A percentile compares a stretch with the other conserved stretches of the same genome.
phyloP scores from a whole-genome alignment of 495 filamentous ascomycete genomes.

The Penicillium odoratum region DNA sequence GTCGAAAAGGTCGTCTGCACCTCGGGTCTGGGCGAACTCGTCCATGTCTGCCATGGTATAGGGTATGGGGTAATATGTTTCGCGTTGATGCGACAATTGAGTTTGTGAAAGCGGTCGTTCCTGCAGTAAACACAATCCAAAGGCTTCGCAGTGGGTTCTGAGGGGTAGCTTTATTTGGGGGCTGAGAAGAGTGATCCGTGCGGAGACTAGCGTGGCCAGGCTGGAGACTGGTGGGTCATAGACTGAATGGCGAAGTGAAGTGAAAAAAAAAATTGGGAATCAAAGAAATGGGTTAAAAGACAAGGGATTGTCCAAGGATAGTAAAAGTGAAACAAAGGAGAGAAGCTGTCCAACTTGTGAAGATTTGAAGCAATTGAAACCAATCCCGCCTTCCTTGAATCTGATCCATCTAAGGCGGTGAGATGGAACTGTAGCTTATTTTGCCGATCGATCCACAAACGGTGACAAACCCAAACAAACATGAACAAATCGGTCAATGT shows the following conservation, averaged over 20 bases:
- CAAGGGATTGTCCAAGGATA: not conserved
- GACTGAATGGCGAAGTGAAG: not conserved
- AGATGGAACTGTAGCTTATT: not conserved
- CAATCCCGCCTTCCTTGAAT: not conserved
- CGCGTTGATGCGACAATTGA: not conserved
- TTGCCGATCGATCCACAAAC: not conserved
- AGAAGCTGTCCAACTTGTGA: not conserved
- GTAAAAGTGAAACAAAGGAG: not conserved
- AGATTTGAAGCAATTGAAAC: not conserved
- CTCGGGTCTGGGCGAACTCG: constrained; percentile 65
- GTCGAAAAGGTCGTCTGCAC: constrained; percentile 67
- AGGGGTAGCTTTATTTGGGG: constrained; percentile 29
- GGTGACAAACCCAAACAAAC: no score
- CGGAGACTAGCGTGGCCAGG: constrained; percentile 9
- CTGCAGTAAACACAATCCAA: not conserved
- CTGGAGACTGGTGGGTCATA: not conserved
- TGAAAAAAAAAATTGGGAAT: not conserved
- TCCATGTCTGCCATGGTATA: constrained; percentile 36
- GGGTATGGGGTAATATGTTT: not conserved
- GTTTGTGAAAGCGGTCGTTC: not conserved
- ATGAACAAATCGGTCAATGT: no score
- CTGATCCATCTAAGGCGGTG: not conserved
- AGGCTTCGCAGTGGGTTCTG: constrained; percentile 4
- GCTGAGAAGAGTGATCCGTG: constrained; percentile 24
- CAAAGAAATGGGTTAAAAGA: not conserved